phyloP scores from a whole-genome alignment of 768 basidiomycete genomes.

The Ramaria rubella region DNA sequence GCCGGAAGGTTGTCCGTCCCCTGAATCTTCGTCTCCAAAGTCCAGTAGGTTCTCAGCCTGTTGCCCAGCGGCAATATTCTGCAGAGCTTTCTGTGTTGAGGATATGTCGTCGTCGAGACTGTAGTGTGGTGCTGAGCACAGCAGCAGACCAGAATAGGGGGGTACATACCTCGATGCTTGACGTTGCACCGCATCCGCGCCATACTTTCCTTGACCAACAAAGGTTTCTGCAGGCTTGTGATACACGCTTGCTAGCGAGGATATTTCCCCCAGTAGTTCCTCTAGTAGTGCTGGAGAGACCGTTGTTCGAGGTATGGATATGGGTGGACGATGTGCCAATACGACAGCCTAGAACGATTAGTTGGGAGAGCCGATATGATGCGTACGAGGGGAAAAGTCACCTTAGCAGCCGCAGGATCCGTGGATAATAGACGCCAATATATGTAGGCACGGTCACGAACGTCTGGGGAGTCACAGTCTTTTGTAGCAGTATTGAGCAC shows the following conservation, averaged over 20 bases:
- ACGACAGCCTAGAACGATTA: conserved; percentile 63
- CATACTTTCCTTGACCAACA: conserved; percentile 83
- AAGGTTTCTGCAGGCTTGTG: conserved; percentile 97
- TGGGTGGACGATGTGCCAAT: conserved; percentile 86
- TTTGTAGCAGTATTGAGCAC: conserved; percentile 92
- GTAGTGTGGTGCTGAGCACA: not conserved
- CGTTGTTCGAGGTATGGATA: conserved; percentile 86
- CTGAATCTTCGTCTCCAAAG: conserved; percentile 68
- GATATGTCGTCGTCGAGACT: conserved; percentile 58
- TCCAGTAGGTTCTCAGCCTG: conserved; percentile 94
- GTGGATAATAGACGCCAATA: conserved; percentile 95
- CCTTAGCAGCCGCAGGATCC: conserved; percentile 94
- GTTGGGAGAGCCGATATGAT: not conserved
- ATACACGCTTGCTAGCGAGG: conserved; percentile 87
- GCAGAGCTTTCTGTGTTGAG: conserved; percentile 75
- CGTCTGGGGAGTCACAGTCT: conserved; percentile 94
- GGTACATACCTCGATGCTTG: conserved; percentile 52
- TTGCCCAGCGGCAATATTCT: conserved; percentile 86
- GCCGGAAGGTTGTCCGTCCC: conserved; percentile 62
- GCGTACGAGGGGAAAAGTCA: conserved; percentile 21
- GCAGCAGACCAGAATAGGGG: conserved; percentile 1
- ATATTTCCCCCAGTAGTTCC: conserved; percentile 86
- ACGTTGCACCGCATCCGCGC: conserved; percentile 69
- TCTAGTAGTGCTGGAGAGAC: conserved; percentile 83
- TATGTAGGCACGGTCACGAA: conserved; percentile 94